Percentiles rank a stretch among this genome's conserved stretches.
Evolutionary conservation across 2,329 filamentous ascomycete species (phyloP).

Genomic region (Macrophomina tecta): DNA sequence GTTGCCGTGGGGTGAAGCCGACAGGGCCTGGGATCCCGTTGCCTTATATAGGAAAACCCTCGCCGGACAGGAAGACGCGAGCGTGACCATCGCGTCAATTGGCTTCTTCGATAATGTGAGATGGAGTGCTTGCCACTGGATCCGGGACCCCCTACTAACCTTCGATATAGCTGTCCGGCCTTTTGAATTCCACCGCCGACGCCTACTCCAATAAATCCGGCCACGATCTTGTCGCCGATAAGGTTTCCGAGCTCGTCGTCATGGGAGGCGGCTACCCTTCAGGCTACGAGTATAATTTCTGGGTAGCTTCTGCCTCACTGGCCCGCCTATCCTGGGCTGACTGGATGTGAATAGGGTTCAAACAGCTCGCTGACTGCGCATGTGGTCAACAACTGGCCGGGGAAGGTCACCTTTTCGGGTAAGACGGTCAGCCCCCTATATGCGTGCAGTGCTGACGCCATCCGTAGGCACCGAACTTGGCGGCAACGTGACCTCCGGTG

Average conservation of each 20-base stretch:
- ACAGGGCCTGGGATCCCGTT: conserved; percentile 51
- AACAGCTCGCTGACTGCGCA: conserved; percentile 48
- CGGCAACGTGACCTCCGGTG: conserved; percentile 49
- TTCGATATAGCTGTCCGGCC: conserved; percentile 45
- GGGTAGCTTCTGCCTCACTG: conserved; percentile 10
- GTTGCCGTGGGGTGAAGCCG: conserved; percentile 44
- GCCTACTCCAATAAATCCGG: conserved; percentile 48
- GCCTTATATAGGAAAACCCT: conserved; percentile 54
- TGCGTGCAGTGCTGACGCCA: not conserved
- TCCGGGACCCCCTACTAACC: not conserved
- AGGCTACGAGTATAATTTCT: conserved; percentile 59
- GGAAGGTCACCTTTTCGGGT: conserved; percentile 44
- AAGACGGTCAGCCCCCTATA: conserved; percentile 1
- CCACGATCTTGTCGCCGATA: conserved; percentile 49
- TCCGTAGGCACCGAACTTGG: conserved; percentile 52
- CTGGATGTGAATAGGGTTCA: conserved; percentile 34
- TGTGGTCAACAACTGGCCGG: conserved; percentile 56
- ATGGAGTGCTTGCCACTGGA: not conserved
- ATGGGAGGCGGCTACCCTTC: conserved; percentile 60
- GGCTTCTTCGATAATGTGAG: conserved; percentile 53
- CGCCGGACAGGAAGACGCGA: conserved; percentile 46
- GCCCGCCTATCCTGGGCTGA: not conserved
- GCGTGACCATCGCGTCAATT: conserved; percentile 54
- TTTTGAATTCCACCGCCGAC: conserved; percentile 55
- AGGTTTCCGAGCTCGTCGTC: conserved; percentile 58